Evolutionary conservation across 2,329 filamentous ascomycete genomes (phyloP).

Genomic region (Aspergillus quadricinctus): DNA sequence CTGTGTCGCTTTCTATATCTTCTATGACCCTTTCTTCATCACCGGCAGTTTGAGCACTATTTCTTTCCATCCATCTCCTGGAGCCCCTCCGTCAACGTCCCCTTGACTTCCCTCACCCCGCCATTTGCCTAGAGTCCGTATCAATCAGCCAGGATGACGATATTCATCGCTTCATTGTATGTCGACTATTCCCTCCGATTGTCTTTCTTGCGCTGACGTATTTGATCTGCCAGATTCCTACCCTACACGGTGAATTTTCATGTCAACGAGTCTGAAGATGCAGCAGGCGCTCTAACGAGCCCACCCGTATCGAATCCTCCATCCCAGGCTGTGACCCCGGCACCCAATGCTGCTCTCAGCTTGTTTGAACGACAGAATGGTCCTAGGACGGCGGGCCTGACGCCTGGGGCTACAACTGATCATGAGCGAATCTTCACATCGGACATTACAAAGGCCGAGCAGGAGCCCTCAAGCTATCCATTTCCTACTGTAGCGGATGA

Average conservation of each 20-base stretch:
- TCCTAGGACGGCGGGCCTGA: constrained; percentile 24
- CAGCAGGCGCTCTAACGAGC: constrained; percentile 42
- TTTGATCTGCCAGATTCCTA: constrained; percentile 61
- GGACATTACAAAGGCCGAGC: constrained; percentile 19
- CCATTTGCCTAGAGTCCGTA: constrained; percentile 1
- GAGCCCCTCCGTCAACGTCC: background rate
- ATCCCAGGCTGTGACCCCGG: constrained; percentile 24
- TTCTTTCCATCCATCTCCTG: background rate
- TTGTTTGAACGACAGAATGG: constrained; percentile 31
- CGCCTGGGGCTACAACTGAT: constrained; percentile 40
- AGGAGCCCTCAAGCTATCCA: constrained; percentile 23
- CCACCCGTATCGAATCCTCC: constrained; percentile 19
- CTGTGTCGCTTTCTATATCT: background rate
- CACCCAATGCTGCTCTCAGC: constrained; percentile 26
- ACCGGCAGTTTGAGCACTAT: background rate
- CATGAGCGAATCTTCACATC: constrained; percentile 39
- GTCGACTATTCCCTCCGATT: background rate
- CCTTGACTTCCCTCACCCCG: constrained; percentile 1
- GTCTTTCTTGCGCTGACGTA: constrained; percentile 4
- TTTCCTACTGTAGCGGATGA: constrained; percentile 32
- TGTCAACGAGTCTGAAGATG: constrained; percentile 42
- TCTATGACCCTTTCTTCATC: background rate
- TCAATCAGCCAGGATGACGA: constrained; percentile 46
- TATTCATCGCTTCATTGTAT: constrained; percentile 59
- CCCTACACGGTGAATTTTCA: constrained; percentile 90